phyloP scores from a whole-genome alignment of 805 yeast genomes.

The Candida succiphila region DNA sequence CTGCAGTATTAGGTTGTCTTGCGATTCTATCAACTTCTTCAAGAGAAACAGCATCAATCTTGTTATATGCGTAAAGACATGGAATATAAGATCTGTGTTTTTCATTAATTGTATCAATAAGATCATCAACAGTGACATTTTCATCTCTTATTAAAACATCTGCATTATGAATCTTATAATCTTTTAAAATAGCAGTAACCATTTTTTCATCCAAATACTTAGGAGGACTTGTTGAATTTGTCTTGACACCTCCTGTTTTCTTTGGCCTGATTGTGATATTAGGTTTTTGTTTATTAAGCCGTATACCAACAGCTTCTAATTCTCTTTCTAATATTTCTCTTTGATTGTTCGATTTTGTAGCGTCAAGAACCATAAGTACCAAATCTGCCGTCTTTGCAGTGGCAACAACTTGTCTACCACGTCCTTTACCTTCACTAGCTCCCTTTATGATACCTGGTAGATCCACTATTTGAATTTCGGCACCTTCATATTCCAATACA shows the following conservation, averaged over 20 bases:
- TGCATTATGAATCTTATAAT: conserved; percentile 85
- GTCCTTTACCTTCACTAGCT: conserved; percentile 93
- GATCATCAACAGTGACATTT: conserved; percentile 83
- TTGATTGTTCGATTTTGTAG: conserved; percentile 89
- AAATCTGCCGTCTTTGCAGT: conserved; percentile 93
- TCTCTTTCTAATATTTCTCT: conserved; percentile 79
- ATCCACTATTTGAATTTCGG: conserved; percentile 96
- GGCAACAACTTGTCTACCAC: conserved; percentile 95
- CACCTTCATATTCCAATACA: conserved; percentile 89
- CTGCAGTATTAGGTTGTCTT: conserved; percentile 85
- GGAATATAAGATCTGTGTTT: conserved; percentile 81
- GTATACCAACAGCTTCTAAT: conserved; percentile 86
- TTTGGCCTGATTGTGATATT: conserved; percentile 70
- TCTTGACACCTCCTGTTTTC: conserved; percentile 86
- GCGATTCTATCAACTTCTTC: conserved; percentile 93
- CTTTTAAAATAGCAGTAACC: conserved; percentile 67
- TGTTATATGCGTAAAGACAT: conserved; percentile 90
- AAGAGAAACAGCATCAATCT: conserved; percentile 87
- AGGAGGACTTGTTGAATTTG: conserved; percentile 75
- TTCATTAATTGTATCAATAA: conserved; percentile 84
- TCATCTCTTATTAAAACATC: conserved; percentile 89
- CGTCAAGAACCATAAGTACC: conserved; percentile 88
- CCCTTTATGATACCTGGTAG: conserved; percentile 96
- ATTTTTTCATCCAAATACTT: conserved; percentile 73
- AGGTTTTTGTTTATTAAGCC: conserved; percentile 76